Evolutionary conservation across 176 grass and related monocot genomes (phyloP), one percentile per base, ranked within the genome.

Genomic region (Eremochloa ophiuroides): DNA sequence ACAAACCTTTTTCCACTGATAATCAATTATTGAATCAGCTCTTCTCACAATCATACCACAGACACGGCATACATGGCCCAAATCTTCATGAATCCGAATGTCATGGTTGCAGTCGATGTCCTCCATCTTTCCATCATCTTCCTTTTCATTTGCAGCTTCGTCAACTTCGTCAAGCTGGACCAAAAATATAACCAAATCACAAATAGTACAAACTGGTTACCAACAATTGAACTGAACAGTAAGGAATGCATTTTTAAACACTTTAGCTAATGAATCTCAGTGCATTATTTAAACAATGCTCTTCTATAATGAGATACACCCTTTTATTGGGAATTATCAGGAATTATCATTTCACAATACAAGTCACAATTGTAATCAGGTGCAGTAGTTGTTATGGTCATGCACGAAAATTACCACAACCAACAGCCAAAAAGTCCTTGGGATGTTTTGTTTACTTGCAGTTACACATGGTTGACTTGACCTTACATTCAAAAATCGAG

Each of bases 41-140:
- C 82, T 99, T 88, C 87, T 93, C 84, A 93, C 82, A 86, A 99
- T 99, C 81, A 99, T 88, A 53, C 96, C 96, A 88, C 96, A 99
- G 55, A 99, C 76, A 73, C 87, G 81, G 58, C 96, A 99, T 69
- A 95, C 93, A 85, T 93, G 90, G 20, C 96, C 96, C 38, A 98
- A 61, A 83, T 98, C 96, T 80, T 98, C 96, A 76, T 94, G 76
- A 85, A 93, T 81, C 77, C 85, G 35, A 73, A 80, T 91, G 70
- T 89, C 88, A 87, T 98, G 96, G 22, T 73, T 89, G 79, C 96
- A 98, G 41, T 53, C 66, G 1, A 66, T 31, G 27, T 90, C 85
- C 18, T 85, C 87, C 46, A 91, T 76, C 28, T 89, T 87, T 80
- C 84, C 89, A 85, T 77, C 48, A 30, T 62, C 85, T 74, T 92